phyloP scores from a whole-genome alignment of 768 basidiomycete genomes.

The Vararia minispora region DNA sequence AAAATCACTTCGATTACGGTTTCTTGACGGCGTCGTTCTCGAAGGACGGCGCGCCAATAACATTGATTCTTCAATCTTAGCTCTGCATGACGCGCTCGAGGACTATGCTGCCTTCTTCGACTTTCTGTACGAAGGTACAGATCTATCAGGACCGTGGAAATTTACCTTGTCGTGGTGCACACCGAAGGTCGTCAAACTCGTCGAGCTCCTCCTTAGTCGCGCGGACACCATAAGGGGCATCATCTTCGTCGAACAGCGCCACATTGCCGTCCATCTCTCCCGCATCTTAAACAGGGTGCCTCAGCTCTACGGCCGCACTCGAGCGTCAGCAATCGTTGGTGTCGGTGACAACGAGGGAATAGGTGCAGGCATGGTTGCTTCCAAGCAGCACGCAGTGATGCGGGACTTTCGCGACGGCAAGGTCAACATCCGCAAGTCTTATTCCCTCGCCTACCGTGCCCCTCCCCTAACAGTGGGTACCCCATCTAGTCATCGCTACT shows the following conservation, averaged over 20 bases:
- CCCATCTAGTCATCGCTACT: slow-evolving; percentile 56
- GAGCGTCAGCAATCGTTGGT: slow-evolving; percentile 54
- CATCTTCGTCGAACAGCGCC: slow-evolving; percentile 80
- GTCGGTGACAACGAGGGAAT: slow-evolving; percentile 26
- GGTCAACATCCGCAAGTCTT: slow-evolving; percentile 54
- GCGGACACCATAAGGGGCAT: slow-evolving; percentile 63
- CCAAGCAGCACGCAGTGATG: slow-evolving; percentile 48
- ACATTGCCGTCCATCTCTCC: slow-evolving; percentile 62
- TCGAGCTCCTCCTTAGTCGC: slow-evolving; percentile 47
- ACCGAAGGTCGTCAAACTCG: slow-evolving; percentile 57
- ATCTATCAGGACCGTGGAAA: slow-evolving; percentile 25
- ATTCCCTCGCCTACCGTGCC: not conserved
- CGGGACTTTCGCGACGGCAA: slow-evolving; percentile 50
- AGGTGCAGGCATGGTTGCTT: slow-evolving; percentile 40
- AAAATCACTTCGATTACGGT: slow-evolving; percentile 15
- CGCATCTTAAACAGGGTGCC: slow-evolving; percentile 52
- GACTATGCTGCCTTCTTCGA: slow-evolving; percentile 31
- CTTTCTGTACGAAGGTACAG: slow-evolving; percentile 23
- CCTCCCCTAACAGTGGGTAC: not conserved
- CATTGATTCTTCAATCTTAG: slow-evolving; percentile 14
- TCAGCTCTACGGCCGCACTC: slow-evolving; percentile 43
- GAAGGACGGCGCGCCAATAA: too few species aligned
- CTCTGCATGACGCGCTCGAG: slow-evolving; percentile 37
- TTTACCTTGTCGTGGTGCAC: slow-evolving; percentile 48
- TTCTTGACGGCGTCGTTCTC: too few species aligned